phyloP scores from a whole-genome alignment of 176 grass and related monocot species.

The Oryza glaberrima region DNA sequence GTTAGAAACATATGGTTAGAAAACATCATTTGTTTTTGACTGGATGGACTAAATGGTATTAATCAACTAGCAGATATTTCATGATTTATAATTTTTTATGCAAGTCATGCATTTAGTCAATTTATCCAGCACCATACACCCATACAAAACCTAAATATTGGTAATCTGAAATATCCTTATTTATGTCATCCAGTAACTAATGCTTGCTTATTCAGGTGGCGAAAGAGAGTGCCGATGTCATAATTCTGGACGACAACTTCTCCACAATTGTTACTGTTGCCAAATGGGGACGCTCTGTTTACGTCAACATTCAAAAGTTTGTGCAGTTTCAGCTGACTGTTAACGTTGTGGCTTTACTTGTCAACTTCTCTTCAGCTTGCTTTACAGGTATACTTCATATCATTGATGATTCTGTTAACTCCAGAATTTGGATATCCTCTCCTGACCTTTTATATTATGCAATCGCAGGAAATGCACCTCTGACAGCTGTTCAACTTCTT shows the following conservation, averaged over 20 bases:
- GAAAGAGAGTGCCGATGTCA: slow-evolving; percentile 99
- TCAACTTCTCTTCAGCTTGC: slow-evolving; percentile 96
- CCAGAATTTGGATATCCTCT: neutral
- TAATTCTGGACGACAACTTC: slow-evolving; percentile 98
- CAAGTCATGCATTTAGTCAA: slow-evolving; percentile 9
- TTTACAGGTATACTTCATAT: slow-evolving; percentile 64
- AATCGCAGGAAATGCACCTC: slow-evolving; percentile 77
- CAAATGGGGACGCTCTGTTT: slow-evolving; percentile 96
- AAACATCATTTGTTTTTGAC: neutral
- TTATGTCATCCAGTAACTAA: slow-evolving; percentile 34
- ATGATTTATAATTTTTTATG: neutral
- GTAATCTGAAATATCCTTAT: slow-evolving; percentile 16
- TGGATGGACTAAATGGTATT: neutral
- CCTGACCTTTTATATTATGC: slow-evolving; percentile 37
- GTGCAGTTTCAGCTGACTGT: slow-evolving; percentile 98
- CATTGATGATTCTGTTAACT: neutral
- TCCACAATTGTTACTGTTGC: slow-evolving; percentile 96
- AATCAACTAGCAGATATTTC: slow-evolving; percentile 7
- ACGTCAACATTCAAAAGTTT: slow-evolving; percentile 99
- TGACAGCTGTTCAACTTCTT: slow-evolving; percentile 94
- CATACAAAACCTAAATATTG: slow-evolving; percentile 1
- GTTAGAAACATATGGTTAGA: neutral
- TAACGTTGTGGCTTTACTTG: slow-evolving; percentile 85
- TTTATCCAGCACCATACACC: slow-evolving; percentile 13
- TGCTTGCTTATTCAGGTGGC: slow-evolving; percentile 72